Evolutionary conservation across 352 stramenopile genomes (phyloP).

Genomic region (Phytophthora pini): DNA sequence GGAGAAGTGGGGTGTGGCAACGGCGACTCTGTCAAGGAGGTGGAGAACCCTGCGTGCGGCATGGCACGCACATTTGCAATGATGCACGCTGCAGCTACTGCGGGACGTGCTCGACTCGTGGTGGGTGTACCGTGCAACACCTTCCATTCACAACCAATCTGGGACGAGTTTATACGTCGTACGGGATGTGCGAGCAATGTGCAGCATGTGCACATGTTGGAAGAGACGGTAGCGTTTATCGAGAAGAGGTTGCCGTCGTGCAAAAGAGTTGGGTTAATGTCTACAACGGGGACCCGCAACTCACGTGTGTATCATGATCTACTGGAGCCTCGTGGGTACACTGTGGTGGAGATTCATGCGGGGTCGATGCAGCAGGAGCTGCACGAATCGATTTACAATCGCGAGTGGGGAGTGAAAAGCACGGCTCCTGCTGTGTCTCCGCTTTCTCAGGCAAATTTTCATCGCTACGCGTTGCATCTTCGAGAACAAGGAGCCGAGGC

Average conservation of each 20-base stretch:
- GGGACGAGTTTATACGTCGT: slow-evolving; percentile 68
- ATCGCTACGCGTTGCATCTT: slow-evolving; percentile 60
- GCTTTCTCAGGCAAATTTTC: slow-evolving; percentile 63
- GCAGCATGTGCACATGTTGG: slow-evolving; percentile 71
- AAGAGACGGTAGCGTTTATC: slow-evolving; percentile 75
- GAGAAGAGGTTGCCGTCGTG: slow-evolving; percentile 48
- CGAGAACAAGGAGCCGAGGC: slow-evolving; percentile 57
- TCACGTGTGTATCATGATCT: slow-evolving; percentile 78
- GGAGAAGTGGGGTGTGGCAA: slow-evolving; percentile 2
- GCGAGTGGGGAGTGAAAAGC: slow-evolving; percentile 78
- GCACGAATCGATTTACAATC: slow-evolving; percentile 80
- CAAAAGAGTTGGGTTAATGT: slow-evolving; percentile 63
- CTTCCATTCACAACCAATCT: slow-evolving; percentile 77
- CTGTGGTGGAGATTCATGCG: slow-evolving; percentile 58
- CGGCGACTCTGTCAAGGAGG: slow-evolving; percentile 5
- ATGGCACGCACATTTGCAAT: slow-evolving; percentile 82
- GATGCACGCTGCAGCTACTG: slow-evolving; percentile 56
- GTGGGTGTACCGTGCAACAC: slow-evolving; percentile 78
- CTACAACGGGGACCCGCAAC: slow-evolving; percentile 68
- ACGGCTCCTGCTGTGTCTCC: slow-evolving; percentile 62
- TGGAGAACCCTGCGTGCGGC: slow-evolving; percentile 75
- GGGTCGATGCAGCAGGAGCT: slow-evolving; percentile 58
- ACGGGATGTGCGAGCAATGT: slow-evolving; percentile 33
- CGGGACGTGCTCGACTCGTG: slow-evolving; percentile 51
- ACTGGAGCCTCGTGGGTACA: slow-evolving; percentile 63